Conservation (phyloP, 129 eudicot species). For the Gnaphalium uliginosum region DNA sequence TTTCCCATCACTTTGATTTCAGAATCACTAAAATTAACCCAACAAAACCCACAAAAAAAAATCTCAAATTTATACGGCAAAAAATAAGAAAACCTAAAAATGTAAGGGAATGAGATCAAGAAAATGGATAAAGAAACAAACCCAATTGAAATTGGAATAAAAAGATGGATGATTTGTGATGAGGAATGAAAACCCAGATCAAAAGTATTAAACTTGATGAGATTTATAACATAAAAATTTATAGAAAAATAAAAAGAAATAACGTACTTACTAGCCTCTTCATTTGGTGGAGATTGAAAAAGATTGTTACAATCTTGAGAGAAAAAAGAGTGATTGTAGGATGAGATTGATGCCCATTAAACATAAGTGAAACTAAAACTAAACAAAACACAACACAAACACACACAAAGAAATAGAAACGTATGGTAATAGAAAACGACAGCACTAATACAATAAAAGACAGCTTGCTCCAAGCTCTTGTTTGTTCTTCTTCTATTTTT, state of each 20-base stretch:
- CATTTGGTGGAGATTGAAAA: slow-evolving; percentile 40
- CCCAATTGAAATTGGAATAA: slow-evolving; percentile 20
- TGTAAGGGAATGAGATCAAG: slow-evolving; percentile 17
- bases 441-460: slow-evolving; percentile 56
- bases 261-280: slow-evolving; percentile 98
- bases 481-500: slow-evolving; percentile 29
- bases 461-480: slow-evolving; percentile 49
- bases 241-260: slow-evolving; percentile 27
- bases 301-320: slow-evolving; percentile 10
- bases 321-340: slow-evolving; percentile 41
- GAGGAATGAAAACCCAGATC: slow-evolving; percentile 31
- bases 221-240: background rate
- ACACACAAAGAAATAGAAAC: slow-evolving; percentile 35
- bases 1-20: slow-evolving; percentile 17
- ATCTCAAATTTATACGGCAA: slow-evolving; percentile 9
- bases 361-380: slow-evolving; percentile 34
- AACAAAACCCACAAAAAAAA: slow-evolving; percentile 9
- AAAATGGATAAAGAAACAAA: slow-evolving; percentile 9
- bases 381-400: background rate
- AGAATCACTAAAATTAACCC: slow-evolving; percentile 18
- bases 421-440: slow-evolving; percentile 78
- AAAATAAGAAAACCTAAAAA: slow-evolving; percentile 16
- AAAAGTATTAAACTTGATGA: slow-evolving; percentile 8
- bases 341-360: slow-evolving; percentile 55
- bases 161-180: slow-evolving; percentile 12